Evolutionary conservation across 1,284 basidiomycete genomes (phyloP).

Genomic region (Apiotrichum porosum): DNA sequence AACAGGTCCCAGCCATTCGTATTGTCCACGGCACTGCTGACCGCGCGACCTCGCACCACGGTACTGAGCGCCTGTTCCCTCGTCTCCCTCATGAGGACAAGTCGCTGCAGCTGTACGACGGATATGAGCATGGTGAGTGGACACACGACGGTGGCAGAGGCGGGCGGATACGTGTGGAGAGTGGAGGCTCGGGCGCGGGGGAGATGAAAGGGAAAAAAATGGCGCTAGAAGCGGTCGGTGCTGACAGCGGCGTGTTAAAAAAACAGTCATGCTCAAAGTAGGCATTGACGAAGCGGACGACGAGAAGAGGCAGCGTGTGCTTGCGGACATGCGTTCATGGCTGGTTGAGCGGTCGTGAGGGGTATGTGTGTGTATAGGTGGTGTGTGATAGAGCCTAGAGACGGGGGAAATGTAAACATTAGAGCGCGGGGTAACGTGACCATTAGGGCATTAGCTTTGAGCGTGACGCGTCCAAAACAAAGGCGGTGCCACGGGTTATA

Average conservation of each 20-base stretch:
- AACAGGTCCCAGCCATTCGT: slow-evolving; percentile 43
- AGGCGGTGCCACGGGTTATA: no score
- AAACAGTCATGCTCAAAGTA: slow-evolving; percentile 48
- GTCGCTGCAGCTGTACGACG: slow-evolving; percentile 50
- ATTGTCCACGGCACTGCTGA: slow-evolving; percentile 52
- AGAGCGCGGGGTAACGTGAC: not conserved
- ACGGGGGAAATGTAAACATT: not conserved
- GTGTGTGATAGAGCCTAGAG: not conserved
- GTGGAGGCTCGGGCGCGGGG: not conserved
- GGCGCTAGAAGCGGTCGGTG: not conserved
- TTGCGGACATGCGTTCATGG: slow-evolving; percentile 48
- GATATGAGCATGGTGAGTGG: slow-evolving; percentile 51
- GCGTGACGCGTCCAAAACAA: no score
- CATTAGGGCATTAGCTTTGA: not conserved
- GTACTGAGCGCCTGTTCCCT: slow-evolving; percentile 48
- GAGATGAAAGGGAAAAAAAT: not conserved
- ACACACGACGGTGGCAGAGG: no score
- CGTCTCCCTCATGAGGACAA: slow-evolving; percentile 48
- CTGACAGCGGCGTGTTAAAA: not conserved
- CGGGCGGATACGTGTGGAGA: not conserved
- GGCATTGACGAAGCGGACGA: slow-evolving; percentile 47
- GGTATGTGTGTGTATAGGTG: not conserved
- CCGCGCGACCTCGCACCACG: slow-evolving; percentile 50
- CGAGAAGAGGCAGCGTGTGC: slow-evolving; percentile 45
- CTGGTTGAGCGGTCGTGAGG: slow-evolving; percentile 34